Base-by-base conservation (phyloP, 2,329 filamentous ascomycete genomes). In the Hymenoscyphus infarciens region DNA sequence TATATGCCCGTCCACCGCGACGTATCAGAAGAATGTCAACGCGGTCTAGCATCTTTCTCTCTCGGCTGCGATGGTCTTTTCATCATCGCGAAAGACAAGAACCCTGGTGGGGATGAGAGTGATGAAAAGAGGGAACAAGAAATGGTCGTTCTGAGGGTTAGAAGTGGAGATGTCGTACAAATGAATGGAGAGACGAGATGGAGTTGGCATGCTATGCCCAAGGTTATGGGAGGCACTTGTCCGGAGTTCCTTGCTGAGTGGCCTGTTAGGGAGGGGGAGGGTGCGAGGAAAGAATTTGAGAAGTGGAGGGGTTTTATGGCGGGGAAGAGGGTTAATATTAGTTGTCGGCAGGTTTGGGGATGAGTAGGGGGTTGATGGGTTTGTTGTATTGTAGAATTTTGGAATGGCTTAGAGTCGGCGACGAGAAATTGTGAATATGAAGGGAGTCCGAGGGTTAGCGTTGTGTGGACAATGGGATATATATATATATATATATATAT, bases 201-300 rank as follows among this genome's bases (percentile, higher is more conserved):
- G 76, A 92, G 93, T 3, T 98, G 94, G 94, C 94, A 98, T 78
- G 93, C 91, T 11, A 92, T 98, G 31, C 94, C 94, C 5, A 96
- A 93, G 75, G 87, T 98, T 7, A 75, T 97, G 52, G 83, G 85
- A 52, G 85, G 80, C 0, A 96, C 91, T 0, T 97, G 93, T 76
- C 93, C 94, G 0, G 78, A 78, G 0, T 90, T 87, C 76, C 75
- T 98, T 61, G 77, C 80, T 60, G 79, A 89, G 45, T 98, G 93
- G 94, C 94, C 93, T 38, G 57, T 16, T 22, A 49, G 6, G 19
- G n/a, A 49, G 80, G 80, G 1, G 63, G 27, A 42, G 65, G 53
- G 27, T 56, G 56, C 16, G 80, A 81, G 2, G 49, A 78, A 75
- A 22, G 74, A 77, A n/a, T 70, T 67, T 45, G 80, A 86, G 61